Conservation (phyloP, 1,284 basidiomycete genomes). For the Marasmius fiardii region DNA sequence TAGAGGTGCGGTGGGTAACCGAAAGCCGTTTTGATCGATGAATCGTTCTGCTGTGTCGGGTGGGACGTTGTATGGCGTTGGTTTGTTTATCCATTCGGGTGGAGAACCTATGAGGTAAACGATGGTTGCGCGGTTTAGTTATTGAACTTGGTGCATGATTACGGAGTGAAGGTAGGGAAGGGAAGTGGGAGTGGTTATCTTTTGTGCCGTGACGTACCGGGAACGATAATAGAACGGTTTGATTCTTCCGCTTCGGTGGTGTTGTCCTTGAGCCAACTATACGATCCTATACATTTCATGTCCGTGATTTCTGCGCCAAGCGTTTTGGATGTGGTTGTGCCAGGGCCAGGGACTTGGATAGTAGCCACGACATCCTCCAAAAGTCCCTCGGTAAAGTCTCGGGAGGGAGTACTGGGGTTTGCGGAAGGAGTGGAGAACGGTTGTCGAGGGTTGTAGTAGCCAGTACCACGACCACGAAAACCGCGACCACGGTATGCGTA, state of each 20-base stretch:
- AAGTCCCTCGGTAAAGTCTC: neutral
- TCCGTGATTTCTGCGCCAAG: neutral
- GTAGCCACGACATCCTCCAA: neutral
- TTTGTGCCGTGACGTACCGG: neutral
- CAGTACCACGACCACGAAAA: neutral
- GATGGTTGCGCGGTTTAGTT: neutral
- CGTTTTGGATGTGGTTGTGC: neutral
- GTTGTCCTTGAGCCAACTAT: neutral
- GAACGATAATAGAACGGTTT: neutral
- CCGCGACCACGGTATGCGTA: neutral
- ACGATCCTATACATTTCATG: neutral
- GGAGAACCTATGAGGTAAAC: slow-evolving; percentile 40
- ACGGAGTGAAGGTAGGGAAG: too few species aligned
- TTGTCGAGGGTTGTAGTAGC: neutral
- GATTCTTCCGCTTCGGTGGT: neutral
- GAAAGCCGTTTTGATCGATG: slow-evolving; percentile 49
- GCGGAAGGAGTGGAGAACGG: neutral
- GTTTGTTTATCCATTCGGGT: slow-evolving; percentile 42
- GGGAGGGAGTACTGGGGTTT: neutral
- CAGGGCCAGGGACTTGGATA: neutral
- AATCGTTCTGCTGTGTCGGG: slow-evolving; percentile 41
- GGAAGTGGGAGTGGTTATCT: too few species aligned
- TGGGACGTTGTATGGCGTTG: slow-evolving; percentile 43
- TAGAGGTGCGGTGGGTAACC: slow-evolving; percentile 36
- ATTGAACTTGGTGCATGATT: neutral